phyloP scores from a whole-genome alignment of 176 grass and related monocot species.

The Eremochloa ophiuroides region DNA sequence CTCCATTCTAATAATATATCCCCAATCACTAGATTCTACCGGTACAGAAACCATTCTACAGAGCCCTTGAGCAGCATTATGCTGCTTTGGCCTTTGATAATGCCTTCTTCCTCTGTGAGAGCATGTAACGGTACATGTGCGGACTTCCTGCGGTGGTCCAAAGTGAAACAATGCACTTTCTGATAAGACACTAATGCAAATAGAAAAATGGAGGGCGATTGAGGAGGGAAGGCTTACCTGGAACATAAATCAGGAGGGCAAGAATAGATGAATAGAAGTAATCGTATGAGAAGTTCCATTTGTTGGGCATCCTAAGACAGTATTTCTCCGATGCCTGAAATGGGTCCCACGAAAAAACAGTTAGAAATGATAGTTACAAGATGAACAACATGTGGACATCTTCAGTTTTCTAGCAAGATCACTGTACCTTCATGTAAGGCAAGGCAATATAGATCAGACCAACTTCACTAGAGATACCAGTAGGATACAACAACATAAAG shows the following conservation, averaged over 20 bases:
- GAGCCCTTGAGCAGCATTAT: not conserved
- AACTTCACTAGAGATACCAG: slow-evolving; percentile 43
- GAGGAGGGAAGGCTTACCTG: slow-evolving; percentile 11
- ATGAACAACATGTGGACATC: not conserved
- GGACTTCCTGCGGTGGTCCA: slow-evolving; percentile 25
- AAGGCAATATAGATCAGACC: slow-evolving; percentile 37
- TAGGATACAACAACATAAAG: slow-evolving; percentile 50
- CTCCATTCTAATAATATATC: not conserved
- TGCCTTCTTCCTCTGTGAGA: slow-evolving; percentile 47
- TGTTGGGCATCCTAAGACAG: slow-evolving; percentile 58
- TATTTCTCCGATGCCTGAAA: slow-evolving; percentile 54
- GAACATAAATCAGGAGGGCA: slow-evolving; percentile 39
- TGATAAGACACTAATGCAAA: not conserved
- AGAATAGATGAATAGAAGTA: slow-evolving; percentile 36
- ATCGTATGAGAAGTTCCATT: slow-evolving; percentile 64
- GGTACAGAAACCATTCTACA: no score
- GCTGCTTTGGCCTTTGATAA: slow-evolving; percentile 23
- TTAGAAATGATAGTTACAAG: not conserved
- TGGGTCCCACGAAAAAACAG: not conserved
- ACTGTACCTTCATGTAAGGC: slow-evolving; percentile 42
- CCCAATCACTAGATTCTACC: not conserved
- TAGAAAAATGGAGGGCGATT: not conserved
- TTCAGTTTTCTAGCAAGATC: not conserved
- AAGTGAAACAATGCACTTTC: not conserved
- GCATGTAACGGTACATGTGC: slow-evolving; percentile 43